A percentile compares a stretch with the other conserved stretches of the same genome.
Conservation (phyloP, 345 rosid genomes). For the Adansonia digitata region DNA sequence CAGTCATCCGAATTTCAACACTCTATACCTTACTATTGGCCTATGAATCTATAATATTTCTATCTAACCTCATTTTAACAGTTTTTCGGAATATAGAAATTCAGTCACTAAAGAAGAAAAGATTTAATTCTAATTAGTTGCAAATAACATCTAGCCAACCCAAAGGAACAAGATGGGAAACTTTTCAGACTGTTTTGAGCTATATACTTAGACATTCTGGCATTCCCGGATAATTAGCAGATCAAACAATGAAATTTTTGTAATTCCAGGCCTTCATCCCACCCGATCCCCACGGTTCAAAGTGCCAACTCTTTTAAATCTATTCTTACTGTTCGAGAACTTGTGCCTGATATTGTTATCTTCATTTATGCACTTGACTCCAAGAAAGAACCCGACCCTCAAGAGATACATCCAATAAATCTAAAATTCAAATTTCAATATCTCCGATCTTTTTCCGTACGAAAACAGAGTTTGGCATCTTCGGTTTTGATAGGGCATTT, state of each 20-base stretch:
- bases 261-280: not conserved
- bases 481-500: not conserved
- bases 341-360: not conserved
- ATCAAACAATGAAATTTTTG: not conserved
- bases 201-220: not conserved
- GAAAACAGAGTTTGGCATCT: not conserved
- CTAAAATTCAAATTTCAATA: not conserved
- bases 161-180: not conserved
- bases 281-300: not conserved
- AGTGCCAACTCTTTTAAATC: not conserved
- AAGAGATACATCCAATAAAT: not conserved
- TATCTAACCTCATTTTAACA: not conserved
- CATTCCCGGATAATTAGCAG: not conserved
- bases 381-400: too few species aligned
- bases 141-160: not conserved
- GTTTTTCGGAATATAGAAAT: not conserved
- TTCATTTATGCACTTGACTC: not conserved
- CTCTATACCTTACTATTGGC: not conserved
- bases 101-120: not conserved
- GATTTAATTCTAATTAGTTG: not conserved
- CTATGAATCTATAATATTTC: not conserved
- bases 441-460: not conserved
- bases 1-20: not conserved
- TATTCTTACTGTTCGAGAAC: not conserved
- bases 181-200: not conserved